These are phyloP conservation scores for Phascolomyces articulosus DNA, from an alignment of 371 early-diverging fungal species.

Conservation along the genomic window DNA sequence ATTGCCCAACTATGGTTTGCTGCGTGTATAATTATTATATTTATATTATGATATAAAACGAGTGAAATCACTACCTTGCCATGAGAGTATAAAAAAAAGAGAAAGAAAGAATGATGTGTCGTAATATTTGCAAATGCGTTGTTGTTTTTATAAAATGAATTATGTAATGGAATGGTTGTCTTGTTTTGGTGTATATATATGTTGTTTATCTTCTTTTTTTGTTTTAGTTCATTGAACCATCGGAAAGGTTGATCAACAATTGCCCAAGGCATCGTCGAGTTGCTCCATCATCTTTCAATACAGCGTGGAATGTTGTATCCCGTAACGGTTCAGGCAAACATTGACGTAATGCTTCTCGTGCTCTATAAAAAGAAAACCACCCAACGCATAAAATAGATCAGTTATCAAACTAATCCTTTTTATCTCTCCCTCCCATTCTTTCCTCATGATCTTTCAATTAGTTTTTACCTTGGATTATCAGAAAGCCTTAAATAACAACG, in stretches of 20 bases:
- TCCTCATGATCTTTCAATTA: not conserved
- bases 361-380: constrained; percentile 42
- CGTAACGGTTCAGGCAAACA: constrained; percentile 86
- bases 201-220: not conserved
- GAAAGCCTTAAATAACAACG: constrained; percentile 94
- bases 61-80: too few relatives aligned
- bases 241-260: constrained; percentile 67
- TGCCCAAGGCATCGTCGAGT: constrained; percentile 76
- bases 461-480: constrained; percentile 82
- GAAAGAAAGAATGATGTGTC: not conserved
- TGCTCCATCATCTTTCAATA: constrained; percentile 83
- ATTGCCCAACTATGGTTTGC: too few relatives aligned
- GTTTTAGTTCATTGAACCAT: constrained; percentile 29
- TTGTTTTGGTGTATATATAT: too few relatives aligned
- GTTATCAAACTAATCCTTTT: too few relatives aligned
- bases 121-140: not conserved
- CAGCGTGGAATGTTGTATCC: constrained; percentile 77
- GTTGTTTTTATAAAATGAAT: not conserved
- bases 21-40: too few relatives aligned
- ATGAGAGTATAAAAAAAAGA: too few relatives aligned
- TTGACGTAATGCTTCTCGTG: constrained; percentile 86
- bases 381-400: too few relatives aligned
- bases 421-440: too few relatives aligned
- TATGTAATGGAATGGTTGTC: not conserved
- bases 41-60: too few relatives aligned